phyloP scores from a whole-genome alignment of 768 basidiomycete species.

The Hortiboletus flavorubellus region DNA sequence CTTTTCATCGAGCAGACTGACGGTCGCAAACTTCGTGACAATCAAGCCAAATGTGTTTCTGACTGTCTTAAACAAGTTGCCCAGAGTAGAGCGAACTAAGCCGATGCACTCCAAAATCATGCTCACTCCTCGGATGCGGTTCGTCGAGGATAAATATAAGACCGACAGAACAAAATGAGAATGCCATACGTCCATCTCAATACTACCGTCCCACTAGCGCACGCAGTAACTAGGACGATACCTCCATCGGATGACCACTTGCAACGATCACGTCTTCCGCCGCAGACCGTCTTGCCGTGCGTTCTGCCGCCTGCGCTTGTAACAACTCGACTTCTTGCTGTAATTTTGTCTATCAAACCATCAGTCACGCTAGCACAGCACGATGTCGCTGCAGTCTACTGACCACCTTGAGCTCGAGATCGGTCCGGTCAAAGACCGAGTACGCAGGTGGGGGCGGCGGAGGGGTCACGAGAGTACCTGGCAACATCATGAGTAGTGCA shows the following conservation, averaged over 20 bases:
- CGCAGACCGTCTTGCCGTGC: constrained; percentile 33
- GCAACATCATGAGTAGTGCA: neutral
- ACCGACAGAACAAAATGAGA: neutral
- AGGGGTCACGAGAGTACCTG: constrained; percentile 45
- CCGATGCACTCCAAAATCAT: neutral
- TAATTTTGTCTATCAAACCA: constrained; percentile 46
- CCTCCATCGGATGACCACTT: constrained; percentile 32
- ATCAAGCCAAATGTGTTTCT: too few relatives aligned
- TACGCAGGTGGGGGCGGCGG: constrained; percentile 48
- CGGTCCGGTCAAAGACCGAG: constrained; percentile 56
- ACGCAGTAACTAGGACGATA: constrained; percentile 12
- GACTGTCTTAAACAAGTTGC: too few relatives aligned
- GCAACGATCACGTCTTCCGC: constrained; percentile 30
- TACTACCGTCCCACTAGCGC: neutral
- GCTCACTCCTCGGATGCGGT: too few relatives aligned
- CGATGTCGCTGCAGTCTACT: constrained; percentile 18
- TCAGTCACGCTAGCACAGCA: neutral
- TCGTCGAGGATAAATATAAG: neutral
- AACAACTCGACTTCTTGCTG: constrained; percentile 57
- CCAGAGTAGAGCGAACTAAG: neutral
- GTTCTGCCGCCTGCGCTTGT: constrained; percentile 46
- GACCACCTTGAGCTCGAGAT: constrained; percentile 57
- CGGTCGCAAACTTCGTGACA: too few relatives aligned
- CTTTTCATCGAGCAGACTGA: too few relatives aligned
- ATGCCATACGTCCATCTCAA: neutral